phyloP scores from a whole-genome alignment of 139 green algal species.

The Haematococcus lacustris region DNA sequence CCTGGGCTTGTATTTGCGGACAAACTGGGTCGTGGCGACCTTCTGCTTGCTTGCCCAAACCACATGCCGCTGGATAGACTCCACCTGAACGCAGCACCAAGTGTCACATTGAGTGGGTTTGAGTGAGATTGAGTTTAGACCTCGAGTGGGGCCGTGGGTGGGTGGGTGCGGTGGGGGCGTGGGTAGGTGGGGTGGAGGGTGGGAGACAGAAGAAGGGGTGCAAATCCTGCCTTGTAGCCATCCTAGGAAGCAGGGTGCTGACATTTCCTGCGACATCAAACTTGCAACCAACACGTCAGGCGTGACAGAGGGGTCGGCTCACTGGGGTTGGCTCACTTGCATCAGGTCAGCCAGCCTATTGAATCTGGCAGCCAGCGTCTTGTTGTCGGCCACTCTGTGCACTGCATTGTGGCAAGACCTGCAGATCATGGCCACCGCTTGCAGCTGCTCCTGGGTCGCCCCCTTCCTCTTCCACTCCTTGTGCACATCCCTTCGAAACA shows the following conservation, averaged over 20 bases:
- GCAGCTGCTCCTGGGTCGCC: constrained; percentile 8
- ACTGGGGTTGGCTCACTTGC: background rate
- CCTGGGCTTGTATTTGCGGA: too few species aligned
- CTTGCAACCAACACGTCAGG: background rate
- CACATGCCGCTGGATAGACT: constrained; percentile 1
- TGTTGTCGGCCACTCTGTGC: constrained; percentile 18
- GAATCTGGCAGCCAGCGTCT: constrained; percentile 12
- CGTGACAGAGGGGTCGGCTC: background rate
- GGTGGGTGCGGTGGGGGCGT: too few species aligned
- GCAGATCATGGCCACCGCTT: constrained; percentile 15
- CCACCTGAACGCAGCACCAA: background rate
- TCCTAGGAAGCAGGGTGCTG: background rate
- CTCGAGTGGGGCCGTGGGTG: too few species aligned
- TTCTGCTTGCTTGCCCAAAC: constrained; percentile 4
- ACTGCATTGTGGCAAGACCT: constrained; percentile 20
- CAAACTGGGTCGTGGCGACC: too few species aligned
- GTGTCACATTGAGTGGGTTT: background rate
- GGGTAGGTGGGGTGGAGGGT: too few species aligned
- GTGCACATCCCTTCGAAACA: constrained; percentile 17
- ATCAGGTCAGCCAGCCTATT: background rate
- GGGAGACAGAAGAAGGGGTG: too few species aligned
- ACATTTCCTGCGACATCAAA: background rate
- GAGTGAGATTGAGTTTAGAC: too few species aligned
- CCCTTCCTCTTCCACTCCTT: constrained; percentile 20
- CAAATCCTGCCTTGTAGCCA: background rate